Percentiles rank a stretch among this genome's conserved stretches.
phyloP scores from a whole-genome alignment of 1,139 yeast genomes.

The Diutina rugosa region DNA sequence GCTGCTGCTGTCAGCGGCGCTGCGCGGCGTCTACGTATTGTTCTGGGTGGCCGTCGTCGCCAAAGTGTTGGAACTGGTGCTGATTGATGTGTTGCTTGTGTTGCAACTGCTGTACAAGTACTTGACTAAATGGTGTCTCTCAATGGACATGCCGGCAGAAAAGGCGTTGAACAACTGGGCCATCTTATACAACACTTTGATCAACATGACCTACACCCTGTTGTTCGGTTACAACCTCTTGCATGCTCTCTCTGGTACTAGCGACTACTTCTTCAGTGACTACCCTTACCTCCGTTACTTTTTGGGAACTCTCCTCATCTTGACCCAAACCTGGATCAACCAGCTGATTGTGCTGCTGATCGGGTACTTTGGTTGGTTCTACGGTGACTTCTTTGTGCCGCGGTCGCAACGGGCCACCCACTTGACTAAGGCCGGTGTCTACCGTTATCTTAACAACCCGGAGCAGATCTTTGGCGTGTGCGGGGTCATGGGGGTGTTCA shows the following conservation, averaged over 20 bases:
- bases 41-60: conserved; percentile 36
- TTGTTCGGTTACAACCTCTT: conserved; percentile 29
- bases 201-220: conserved; percentile 32
- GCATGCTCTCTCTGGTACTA: conserved; percentile 13
- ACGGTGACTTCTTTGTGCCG: conserved; percentile 75
- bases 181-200: conserved; percentile 46
- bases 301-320: conserved; percentile 39
- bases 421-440: conserved; percentile 72
- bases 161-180: conserved; percentile 74
- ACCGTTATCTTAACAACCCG: conserved; percentile 75
- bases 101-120: conserved; percentile 51
- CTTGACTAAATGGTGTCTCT: conserved; percentile 56
- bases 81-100: conserved; percentile 40
- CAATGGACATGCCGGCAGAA: conserved; percentile 54
- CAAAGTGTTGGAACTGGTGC: conserved; percentile 40
- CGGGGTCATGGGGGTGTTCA: conserved; percentile 70
- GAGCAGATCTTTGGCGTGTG: conserved; percentile 74
- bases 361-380: conserved; percentile 84
- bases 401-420: conserved; percentile 22
- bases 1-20: conserved; percentile 5
- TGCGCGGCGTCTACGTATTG: conserved; percentile 13
- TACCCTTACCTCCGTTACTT: conserved; percentile 48
- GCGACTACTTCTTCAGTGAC: background rate
- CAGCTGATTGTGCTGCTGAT: conserved; percentile 59
- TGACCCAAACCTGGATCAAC: conserved; percentile 64